phyloP scores from a whole-genome alignment of 768 basidiomycete species.

The Rhizopogon vinicolor region DNA sequence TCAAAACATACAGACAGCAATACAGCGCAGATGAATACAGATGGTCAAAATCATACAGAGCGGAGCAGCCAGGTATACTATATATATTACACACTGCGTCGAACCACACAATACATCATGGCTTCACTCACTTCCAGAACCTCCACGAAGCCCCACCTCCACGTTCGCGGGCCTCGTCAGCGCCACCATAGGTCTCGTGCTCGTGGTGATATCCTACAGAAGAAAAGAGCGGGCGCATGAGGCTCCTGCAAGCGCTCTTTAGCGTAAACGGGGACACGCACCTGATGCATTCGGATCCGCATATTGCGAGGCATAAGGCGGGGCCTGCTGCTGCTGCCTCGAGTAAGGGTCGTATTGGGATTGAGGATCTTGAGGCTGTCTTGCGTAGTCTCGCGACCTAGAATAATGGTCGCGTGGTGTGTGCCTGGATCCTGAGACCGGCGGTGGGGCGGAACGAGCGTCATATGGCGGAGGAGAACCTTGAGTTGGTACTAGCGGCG shows the following conservation, averaged over 20 bases:
- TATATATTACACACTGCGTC: neutral
- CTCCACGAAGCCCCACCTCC: conserved; percentile 7
- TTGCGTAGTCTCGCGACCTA: neutral
- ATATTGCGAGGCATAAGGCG: neutral
- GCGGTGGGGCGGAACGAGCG: neutral
- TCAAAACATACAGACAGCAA: neutral
- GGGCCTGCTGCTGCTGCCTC: neutral
- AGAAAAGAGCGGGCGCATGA: neutral
- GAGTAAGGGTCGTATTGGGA: neutral
- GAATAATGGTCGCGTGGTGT: neutral
- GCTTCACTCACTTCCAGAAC: conserved; percentile 3
- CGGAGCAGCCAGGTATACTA: neutral
- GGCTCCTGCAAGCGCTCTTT: neutral
- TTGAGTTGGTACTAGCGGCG: neutral
- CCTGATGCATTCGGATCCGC: neutral
- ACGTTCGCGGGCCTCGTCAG: neutral
- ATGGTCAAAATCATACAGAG: neutral
- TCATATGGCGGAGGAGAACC: conserved; percentile 19
- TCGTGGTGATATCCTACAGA: neutral
- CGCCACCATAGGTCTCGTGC: conserved; percentile 3
- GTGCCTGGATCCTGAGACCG: neutral
- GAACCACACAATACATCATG: conserved; percentile 4
- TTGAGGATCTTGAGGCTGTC: neutral
- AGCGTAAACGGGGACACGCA: neutral
- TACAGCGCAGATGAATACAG: neutral